Conservation (phyloP, 2,329 filamentous ascomycete genomes). For the Stenocarpella maydis region DNA sequence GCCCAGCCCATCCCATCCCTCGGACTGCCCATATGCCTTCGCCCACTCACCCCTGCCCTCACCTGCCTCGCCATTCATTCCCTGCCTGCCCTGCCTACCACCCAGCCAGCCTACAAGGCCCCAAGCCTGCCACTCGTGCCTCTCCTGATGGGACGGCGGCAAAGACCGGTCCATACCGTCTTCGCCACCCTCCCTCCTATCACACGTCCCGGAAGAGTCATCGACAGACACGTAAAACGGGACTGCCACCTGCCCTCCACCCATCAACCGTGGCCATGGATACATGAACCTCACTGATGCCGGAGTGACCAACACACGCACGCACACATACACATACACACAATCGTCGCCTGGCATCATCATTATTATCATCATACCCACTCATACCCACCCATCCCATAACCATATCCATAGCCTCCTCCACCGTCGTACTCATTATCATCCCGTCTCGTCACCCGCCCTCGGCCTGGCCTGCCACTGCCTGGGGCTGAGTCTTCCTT, state of each 20-base stretch:
- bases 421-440: slow-evolving; percentile 5
- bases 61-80: no score
- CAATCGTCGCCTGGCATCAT: no score
- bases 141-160: slow-evolving; percentile 32
- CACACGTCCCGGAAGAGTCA: slow-evolving; percentile 40
- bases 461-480: slow-evolving; percentile 34
- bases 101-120: slow-evolving; percentile 17
- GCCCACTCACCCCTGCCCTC: neutral
- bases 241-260: slow-evolving; percentile 27
- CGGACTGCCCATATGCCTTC: slow-evolving; percentile 1
- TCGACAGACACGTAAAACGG: slow-evolving; percentile 36
- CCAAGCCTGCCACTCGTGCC: slow-evolving; percentile 16
- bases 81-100: slow-evolving; percentile 5
- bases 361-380: slow-evolving; percentile 28
- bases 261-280: slow-evolving; percentile 31
- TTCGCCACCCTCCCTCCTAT: slow-evolving; percentile 36
- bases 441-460: slow-evolving; percentile 2
- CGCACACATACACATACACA: no score
- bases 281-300: slow-evolving; percentile 34
- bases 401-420: neutral
- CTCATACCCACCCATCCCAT: neutral
- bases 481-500: slow-evolving; percentile 29
- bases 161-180: slow-evolving; percentile 30
- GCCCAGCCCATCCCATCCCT: slow-evolving; percentile 25
- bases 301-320: slow-evolving; percentile 32